Conservation (phyloP, 208 protist species). For the Trypanosoma brucei region DNA sequence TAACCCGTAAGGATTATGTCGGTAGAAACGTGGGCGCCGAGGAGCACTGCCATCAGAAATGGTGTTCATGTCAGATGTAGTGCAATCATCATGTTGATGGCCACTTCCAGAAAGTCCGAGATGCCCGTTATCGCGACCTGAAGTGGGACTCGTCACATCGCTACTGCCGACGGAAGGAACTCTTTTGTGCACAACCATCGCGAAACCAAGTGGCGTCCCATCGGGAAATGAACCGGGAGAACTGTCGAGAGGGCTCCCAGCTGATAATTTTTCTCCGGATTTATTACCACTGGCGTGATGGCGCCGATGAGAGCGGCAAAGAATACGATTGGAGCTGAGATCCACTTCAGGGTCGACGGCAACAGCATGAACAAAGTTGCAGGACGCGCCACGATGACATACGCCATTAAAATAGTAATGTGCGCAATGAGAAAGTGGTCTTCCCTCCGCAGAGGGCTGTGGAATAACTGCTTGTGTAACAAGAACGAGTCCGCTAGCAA, state of each 20-base stretch:
- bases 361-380: conserved; percentile 76
- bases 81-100: background rate
- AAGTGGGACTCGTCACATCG: background rate
- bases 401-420: conserved; percentile 87
- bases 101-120: background rate
- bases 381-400: conserved; percentile 72
- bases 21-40: background rate
- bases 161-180: background rate
- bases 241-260: background rate
- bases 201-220: background rate
- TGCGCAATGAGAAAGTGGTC: conserved; percentile 72
- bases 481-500: conserved; percentile 51
- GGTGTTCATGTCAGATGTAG: background rate
- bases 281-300: conserved; percentile 18
- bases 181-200: background rate
- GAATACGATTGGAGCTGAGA: conserved; percentile 55
- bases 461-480: conserved; percentile 48
- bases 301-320: conserved; percentile 27
- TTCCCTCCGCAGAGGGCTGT: conserved; percentile 17
- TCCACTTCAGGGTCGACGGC: conserved; percentile 67
- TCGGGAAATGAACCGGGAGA: background rate
- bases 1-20: conserved; percentile 9
- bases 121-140: background rate
- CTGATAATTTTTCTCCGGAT: background rate
- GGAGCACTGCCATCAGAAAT: background rate